Base-by-base conservation (phyloP, 129 eudicot species). In the Lactuca sativa region DNA sequence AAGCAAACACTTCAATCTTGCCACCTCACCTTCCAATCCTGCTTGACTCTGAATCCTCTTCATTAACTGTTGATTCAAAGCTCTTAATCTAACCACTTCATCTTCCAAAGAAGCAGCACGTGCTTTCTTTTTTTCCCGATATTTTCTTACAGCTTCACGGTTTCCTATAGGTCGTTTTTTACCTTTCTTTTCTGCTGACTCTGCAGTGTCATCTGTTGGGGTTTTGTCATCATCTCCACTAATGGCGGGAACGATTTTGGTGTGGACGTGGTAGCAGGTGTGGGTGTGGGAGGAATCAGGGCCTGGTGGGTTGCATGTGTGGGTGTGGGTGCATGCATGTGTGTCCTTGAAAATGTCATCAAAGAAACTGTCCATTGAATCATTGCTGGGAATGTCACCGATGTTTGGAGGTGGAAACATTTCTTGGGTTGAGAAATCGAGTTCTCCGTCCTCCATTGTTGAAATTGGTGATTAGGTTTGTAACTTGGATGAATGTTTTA, bases 251-350 rank as follows among this genome's bases (percentile, higher is more conserved):
- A 90, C 74, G 17, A 90, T 78, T 71, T 93, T 88, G 54, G 95
- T 90, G 57, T 90, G 99, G 58, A 93, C 95, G 56, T 92, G 98
- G 67, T 80, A 82, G 67, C 98, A 89, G 4, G 96, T 86, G 78
- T 92, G 91, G 9, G 98, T 92, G 60, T 92, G 96, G 30, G 98
- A 78, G 49, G 74, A 79, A 71, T 92, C 95, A 4, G 98, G 96
- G 73, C 96, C 96, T 9, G 91, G 85, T 18, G 95, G 96, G 81
- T 87, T 89, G 77, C 98, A 93, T 64, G 95, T 88, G 63, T 93
- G 98, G 66, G 98, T 77, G 69, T 93, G 99, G 18, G 92, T 92
- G 56, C 98, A 92, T 14, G 96, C 89, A 41, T 76, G 95, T 7
- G 95, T 52, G 71, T 89, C 92, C 74, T 79, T 84, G 64, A 86